These are phyloP conservation scores for Beta macrorhiza DNA, from an alignment of 179 eudicot genomes.

Conservation along the genomic window DNA sequence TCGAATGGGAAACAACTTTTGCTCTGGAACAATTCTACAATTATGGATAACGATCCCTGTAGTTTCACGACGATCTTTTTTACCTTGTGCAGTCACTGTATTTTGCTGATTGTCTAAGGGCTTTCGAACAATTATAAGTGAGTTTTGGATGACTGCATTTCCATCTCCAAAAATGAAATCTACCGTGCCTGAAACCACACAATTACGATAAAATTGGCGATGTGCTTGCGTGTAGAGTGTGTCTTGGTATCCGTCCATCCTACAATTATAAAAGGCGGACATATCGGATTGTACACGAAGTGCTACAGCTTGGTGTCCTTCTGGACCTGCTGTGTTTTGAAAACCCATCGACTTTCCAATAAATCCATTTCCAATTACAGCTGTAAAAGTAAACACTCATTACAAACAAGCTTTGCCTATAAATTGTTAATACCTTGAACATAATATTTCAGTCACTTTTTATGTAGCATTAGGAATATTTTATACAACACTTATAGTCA, in stretches of 20 bases:
- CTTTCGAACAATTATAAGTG: slow-evolving; percentile 43
- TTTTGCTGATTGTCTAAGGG: slow-evolving; percentile 52
- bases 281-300: slow-evolving; percentile 56
- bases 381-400: slow-evolving; percentile 23
- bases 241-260: slow-evolving; percentile 75
- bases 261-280: slow-evolving; percentile 58
- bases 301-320: slow-evolving; percentile 82
- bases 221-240: slow-evolving; percentile 55
- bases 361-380: slow-evolving; percentile 59
- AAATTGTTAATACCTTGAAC: too few species aligned
- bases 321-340: slow-evolving; percentile 63
- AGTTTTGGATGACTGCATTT: slow-evolving; percentile 46
- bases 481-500: too few species aligned
- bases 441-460: too few species aligned
- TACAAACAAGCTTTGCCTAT: not conserved
- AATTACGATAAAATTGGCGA: slow-evolving; percentile 66
- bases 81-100: slow-evolving; percentile 71
- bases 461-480: too few species aligned
- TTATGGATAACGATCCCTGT: slow-evolving; percentile 70
- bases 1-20: slow-evolving; percentile 32
- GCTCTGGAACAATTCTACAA: slow-evolving; percentile 60
- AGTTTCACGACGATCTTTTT: slow-evolving; percentile 26
- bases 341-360: slow-evolving; percentile 69
- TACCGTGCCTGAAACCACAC: slow-evolving; percentile 68
- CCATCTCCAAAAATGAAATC: slow-evolving; percentile 72